phyloP scores from a whole-genome alignment of 306 rosid species.

The Dicorynia guianensis region DNA sequence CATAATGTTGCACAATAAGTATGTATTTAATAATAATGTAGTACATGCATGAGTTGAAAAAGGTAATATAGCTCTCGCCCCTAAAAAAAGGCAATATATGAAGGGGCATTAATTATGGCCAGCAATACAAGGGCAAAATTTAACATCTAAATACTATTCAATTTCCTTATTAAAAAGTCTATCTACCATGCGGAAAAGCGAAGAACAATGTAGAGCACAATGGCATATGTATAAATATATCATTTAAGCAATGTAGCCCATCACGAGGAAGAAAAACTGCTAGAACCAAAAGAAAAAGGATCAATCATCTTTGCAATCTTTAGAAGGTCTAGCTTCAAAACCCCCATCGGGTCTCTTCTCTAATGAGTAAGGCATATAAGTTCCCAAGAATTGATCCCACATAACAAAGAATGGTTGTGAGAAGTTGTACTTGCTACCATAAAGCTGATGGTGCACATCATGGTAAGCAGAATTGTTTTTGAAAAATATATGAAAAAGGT shows the following conservation, averaged over 20 bases:
- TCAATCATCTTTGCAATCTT: constrained; percentile 69
- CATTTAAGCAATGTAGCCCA: constrained; percentile 55
- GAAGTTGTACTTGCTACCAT: constrained; percentile 91
- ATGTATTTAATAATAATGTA: constrained; percentile 21
- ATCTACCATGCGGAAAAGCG: constrained; percentile 48
- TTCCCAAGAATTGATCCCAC: constrained; percentile 91
- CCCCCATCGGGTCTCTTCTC: constrained; percentile 83
- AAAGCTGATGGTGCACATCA: constrained; percentile 94
- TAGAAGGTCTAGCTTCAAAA: constrained; percentile 71
- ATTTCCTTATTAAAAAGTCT: constrained; percentile 49
- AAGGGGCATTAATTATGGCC: constrained; percentile 22
- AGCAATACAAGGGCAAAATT: constrained; percentile 38
- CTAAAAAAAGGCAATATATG: neutral
- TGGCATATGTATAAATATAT: constrained; percentile 68
- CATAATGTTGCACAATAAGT: too few relatives aligned
- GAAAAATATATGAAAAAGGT: constrained; percentile 79
- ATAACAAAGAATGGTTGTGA: constrained; percentile 92
- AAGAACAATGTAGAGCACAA: constrained; percentile 56
- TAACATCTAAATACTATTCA: constrained; percentile 24
- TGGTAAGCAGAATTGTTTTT: constrained; percentile 90
- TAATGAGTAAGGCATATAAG: constrained; percentile 89
- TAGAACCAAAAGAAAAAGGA: constrained; percentile 57
- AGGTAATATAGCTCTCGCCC: neutral
- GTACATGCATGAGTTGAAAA: constrained; percentile 16
- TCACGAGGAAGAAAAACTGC: constrained; percentile 50